These are phyloP conservation scores for Plasmodium berghei DNA, from an alignment of 169 alveolate genomes.

Conservation along the genomic window DNA sequence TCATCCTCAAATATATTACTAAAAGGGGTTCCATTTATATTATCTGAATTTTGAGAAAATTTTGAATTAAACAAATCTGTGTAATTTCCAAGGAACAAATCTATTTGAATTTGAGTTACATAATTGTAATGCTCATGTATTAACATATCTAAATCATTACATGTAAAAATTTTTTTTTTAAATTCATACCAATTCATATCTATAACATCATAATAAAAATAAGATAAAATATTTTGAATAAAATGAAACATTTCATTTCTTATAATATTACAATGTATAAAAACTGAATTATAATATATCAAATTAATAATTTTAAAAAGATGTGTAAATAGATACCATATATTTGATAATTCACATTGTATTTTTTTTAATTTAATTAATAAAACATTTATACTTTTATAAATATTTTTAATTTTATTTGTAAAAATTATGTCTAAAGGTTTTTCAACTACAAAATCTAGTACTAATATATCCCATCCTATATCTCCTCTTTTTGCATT, in stretches of 20 bases:
- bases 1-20: background rate
- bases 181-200: conserved; percentile 68
- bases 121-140: conserved; percentile 56
- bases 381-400: conserved; percentile 49
- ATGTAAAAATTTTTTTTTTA: conserved; percentile 16
- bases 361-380: conserved; percentile 62
- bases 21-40: background rate
- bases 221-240: conserved; percentile 52
- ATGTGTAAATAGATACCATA: conserved; percentile 73
- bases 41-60: background rate
- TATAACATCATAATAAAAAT: conserved; percentile 63
- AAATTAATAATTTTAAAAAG: conserved; percentile 60
- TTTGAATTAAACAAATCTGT: background rate
- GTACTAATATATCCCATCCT: conserved; percentile 70
- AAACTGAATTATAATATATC: conserved; percentile 46
- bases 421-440: conserved; percentile 69
- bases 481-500: conserved; percentile 54
- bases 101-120: conserved; percentile 49
- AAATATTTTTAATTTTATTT: conserved; percentile 36
- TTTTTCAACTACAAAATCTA: conserved; percentile 46
- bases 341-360: conserved; percentile 48
- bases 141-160: conserved; percentile 37
- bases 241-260: conserved; percentile 76
- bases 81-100: conserved; percentile 43
- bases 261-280: conserved; percentile 48